A percentile compares a stretch with the other conserved stretches of the same genome.
Conservation (phyloP, 495 filamentous ascomycete genomes). For the Xylaria cubensis region DNA sequence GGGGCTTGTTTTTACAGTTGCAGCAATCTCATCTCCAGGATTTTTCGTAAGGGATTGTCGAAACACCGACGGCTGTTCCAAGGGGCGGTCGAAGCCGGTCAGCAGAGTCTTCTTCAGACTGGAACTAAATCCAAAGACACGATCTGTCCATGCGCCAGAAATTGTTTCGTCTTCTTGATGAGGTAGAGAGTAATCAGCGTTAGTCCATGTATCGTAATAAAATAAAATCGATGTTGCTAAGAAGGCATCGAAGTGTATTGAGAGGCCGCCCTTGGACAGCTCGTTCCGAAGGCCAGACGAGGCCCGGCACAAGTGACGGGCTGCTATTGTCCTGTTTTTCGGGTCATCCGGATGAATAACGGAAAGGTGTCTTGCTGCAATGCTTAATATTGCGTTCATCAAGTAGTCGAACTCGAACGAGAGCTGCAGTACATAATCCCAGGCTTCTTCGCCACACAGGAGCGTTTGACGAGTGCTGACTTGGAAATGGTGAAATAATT, state of each 20-base stretch:
- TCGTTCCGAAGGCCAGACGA: constrained; percentile 22
- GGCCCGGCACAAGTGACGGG: constrained; percentile 21
- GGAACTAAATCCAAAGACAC: constrained; percentile 24
- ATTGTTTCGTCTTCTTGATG: neutral
- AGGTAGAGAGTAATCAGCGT: constrained; percentile 20
- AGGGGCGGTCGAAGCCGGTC: constrained; percentile 13
- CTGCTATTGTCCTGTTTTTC: constrained; percentile 17
- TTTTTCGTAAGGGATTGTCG: constrained; percentile 20
- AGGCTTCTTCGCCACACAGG: constrained; percentile 18
- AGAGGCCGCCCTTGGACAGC: constrained; percentile 11
- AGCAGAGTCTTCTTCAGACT: constrained; percentile 24
- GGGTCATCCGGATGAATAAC: constrained; percentile 18
- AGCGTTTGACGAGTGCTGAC: constrained; percentile 18
- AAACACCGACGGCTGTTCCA: constrained; percentile 21
- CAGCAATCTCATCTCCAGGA: neutral
- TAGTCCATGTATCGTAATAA: constrained; percentile 29
- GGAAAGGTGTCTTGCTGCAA: constrained; percentile 26
- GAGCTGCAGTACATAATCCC: constrained; percentile 27
- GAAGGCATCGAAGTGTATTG: constrained; percentile 25
- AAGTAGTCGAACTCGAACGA: constrained; percentile 28
- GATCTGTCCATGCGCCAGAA: constrained; percentile 19
- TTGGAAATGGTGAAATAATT: constrained; percentile 28
- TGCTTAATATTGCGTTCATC: constrained; percentile 28
- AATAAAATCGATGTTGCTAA: constrained; percentile 22
- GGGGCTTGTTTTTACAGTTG: neutral